Base-by-base conservation (phyloP, 2,329 filamentous ascomycete species). In the Diaporthe sp. region DNA sequence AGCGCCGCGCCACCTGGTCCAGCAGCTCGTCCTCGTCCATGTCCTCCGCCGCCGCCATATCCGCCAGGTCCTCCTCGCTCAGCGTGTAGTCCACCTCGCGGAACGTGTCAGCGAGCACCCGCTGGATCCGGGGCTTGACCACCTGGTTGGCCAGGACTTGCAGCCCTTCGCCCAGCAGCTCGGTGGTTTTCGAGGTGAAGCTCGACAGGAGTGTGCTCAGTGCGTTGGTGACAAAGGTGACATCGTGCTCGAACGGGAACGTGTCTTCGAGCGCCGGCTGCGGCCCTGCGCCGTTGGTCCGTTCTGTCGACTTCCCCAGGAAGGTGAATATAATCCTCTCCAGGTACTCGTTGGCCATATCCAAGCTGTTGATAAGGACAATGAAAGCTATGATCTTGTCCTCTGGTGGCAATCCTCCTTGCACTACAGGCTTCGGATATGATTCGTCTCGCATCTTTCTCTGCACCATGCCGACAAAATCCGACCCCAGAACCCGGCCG, bases 381-480 rank as follows among this genome's bases (percentile, higher is more conserved):
- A 98, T 92, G 83, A 99, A 99, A 5, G 94, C 89, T 71, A 98
- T 91, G 78, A 98, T 94, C 79, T 93, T 95, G 80, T 95, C 92
- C 83, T 99, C 97, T 0, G 96, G 95, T 0, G 96, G 96, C 60
- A 96, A 89, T 0, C 92, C 94, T 53, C 95, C 95, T 83, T 95
- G 93, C 1, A 96, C 90, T 0, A 91, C 86, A 2, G 95, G 89
- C 81, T 94, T 95, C 0, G 96, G 97, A 81, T 98, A 98, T 77
- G 93, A 94, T 84, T 99, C 97, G 82, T 98, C 95, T 60, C 95
- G 92, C 97, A 99, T 98, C 85, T 98, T 98, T 75, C 96, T 93
- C 83, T 98, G 96, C 53, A 98, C 93, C 95, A 99, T 98, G 80
- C 95, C 95, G 78, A 98, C 93, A 82, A 98, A 99, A 83, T 99